Conservation (phyloP, 768 basidiomycete species). For the Thelephora aurantiotincta region DNA sequence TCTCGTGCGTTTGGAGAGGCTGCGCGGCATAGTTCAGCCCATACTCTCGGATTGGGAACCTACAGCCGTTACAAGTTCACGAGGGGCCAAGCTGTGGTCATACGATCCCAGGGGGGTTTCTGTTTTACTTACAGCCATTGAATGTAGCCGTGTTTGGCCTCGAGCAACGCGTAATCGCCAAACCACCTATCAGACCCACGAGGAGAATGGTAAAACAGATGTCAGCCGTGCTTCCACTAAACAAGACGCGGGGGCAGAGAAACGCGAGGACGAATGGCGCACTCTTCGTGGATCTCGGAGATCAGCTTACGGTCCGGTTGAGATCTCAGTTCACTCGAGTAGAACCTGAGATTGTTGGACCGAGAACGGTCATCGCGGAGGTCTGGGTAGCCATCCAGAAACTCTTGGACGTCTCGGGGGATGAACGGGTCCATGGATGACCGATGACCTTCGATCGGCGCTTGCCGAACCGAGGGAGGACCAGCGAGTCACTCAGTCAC, state of each 20-base stretch:
- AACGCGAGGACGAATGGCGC: slow-evolving; percentile 6
- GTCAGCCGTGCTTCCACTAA: no score
- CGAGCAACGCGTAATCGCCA: slow-evolving; percentile 46
- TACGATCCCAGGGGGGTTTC: no score
- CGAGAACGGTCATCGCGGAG: slow-evolving; percentile 21
- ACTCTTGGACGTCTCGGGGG: slow-evolving; percentile 42
- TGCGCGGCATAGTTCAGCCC: slow-evolving; percentile 60
- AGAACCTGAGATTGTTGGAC: slow-evolving; percentile 42
- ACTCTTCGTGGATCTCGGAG: slow-evolving; percentile 51
- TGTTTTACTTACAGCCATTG: slow-evolving; percentile 55
- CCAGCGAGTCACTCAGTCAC: no score
- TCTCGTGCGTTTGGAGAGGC: slow-evolving; percentile 54
- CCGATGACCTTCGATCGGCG: no score
- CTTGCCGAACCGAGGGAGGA: no score
- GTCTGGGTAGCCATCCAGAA: slow-evolving; percentile 39
- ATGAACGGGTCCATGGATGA: slow-evolving; percentile 10
- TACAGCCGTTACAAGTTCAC: slow-evolving; percentile 12
- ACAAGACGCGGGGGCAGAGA: background rate
- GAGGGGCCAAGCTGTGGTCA: no score
- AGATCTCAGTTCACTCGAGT: slow-evolving; percentile 40
- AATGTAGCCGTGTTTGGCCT: slow-evolving; percentile 58
- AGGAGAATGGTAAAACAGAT: background rate
- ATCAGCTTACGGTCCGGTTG: slow-evolving; percentile 46
- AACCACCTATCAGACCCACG: slow-evolving; percentile 36
- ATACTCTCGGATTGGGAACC: slow-evolving; percentile 61